Evolutionary conservation across 805 yeast genomes (phyloP), one percentile per base, ranked within the genome.

Genomic region (Pichia cephalocereana): DNA sequence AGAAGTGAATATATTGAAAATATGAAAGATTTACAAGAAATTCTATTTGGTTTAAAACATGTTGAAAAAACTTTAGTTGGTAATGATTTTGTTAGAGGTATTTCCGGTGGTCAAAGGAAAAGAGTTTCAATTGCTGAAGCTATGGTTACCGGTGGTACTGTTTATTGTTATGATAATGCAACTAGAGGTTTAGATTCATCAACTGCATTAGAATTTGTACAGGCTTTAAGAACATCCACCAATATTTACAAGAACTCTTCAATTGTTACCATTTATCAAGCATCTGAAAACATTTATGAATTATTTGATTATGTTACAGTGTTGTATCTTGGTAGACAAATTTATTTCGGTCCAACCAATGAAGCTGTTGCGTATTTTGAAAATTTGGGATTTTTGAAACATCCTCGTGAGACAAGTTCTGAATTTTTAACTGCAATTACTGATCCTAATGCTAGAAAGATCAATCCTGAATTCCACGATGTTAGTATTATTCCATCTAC

Each of bases 71-170:
- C 87, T 19, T 70, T 78, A 44, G 86, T 81, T 46, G 86, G 86
- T 60, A 74, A 77, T 55, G 86, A 81, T 61, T 76, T 74, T 48
- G 78, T 81, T 17, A 71, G 85, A 63, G 86, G 86, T 64, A 79
- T 81, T 42, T 79, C 85, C 36, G 86, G 86, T 58, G 86, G 86
- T 66, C 84, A 81, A 66, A 68, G 86, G 56, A 81, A 81, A 66
- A 77, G 86, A 68, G 85, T 80, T 26, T 79, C 85, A 5, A 74
- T 81, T 55, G 86, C 82, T 4, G 86, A 81, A 63, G 83, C 77
- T 3, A 71, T 76, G 56, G 71, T 76, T 32, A 68, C 75, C 58
- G 70, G 75, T 46, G 80, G 76, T 9, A 67, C 77, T 8, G 68
- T 79, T 23, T 79, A 70, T 54, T 78, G 83, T 53, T 80, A 81